Base-by-base conservation (phyloP, 208 protist species). In the Trypanosoma melophagium region DNA sequence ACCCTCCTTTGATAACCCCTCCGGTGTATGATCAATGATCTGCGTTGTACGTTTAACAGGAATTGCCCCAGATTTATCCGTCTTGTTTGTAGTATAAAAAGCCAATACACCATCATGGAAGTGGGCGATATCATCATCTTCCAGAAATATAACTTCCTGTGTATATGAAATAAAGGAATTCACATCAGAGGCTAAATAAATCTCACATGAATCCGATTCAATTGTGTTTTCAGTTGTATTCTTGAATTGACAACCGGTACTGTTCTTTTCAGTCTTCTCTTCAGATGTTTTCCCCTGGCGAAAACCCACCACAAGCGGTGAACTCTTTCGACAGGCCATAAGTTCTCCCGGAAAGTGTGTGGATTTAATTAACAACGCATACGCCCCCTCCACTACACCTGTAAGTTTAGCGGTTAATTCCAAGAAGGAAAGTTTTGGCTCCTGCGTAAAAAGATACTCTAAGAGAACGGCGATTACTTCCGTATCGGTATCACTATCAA, bases 181-280 rank as follows among this genome's bases (percentile, higher is more conserved):
- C 35, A 89, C 84, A 79, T 99, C 98, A 8, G 87, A 97, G 31
- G 96, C 84, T 56, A 99, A 83, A 77, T 97, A 98, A 40, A 98
- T 57, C 83, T 97, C 84, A 56, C 72, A 45, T 44, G 77, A 45
- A 50, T 50, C 8, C 9, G n/a, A 49, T 31, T 56, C 25, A 51
- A 76, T 44, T 44, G 40, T 69, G 52, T 60, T 60, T 3, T 59
- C 60, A 69, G 44, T 60, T 55, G 61, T 63, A 45, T 56, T 21
- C n/a, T n/a, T n/a, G n/a, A n/a, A n/a, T n/a, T n/a, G n/a, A n/a
- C n/a, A n/a, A n/a, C n/a, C n/a, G n/a, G n/a, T n/a, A 10, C 38
- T 49, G 45, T 72, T 71, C 1, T 60, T 67, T 44, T 81, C 66
- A 13, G 17, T 53, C 14, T 56, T 22, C 40, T 71, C 21, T 19